Base-by-base conservation (phyloP, 2,329 filamentous ascomycete species). In the Thielaviopsis ethacetica region DNA sequence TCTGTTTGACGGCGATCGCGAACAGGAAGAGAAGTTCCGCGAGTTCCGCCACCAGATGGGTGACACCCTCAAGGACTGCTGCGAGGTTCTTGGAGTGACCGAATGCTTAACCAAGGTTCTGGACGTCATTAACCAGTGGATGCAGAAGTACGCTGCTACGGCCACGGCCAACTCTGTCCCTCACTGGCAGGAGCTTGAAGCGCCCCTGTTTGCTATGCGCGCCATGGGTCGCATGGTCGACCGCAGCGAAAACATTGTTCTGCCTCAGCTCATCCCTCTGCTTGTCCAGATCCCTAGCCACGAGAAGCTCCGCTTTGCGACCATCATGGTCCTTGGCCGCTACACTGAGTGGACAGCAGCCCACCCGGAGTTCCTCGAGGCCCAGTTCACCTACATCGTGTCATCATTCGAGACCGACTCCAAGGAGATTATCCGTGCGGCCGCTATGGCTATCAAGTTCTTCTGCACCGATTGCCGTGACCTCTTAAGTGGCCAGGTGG, bases 261-360 rank as follows among this genome's bases (percentile, higher is more conserved):
- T 98, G 49, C 88, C 90, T 2, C 88, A 91, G 67, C 83, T 98
- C 17, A 95, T 98, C 73, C 91, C 91, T 19, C 77, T 98, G 59
- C 83, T 98, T 63, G 89, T 95, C 12, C 88, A 94, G 68, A 95
- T 98, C 62, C 93, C 93, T 0, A 85, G 88, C 67, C 93, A 98
- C 66, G 89, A 97, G 71, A 98, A 97, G 74, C 80, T 98, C n/a
- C 88, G 91, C 7, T 98, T 98, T 71, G 91, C 95, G 63, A 91
- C 91, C 5, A 95, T 97, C 67, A 96, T 98, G 90, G 91, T 94
- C 2, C 80, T 98, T 22, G 93, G 90, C 44, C 82, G 93, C 62
- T 98, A 98, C 68, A 98, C 94, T 0, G 91, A 97, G 70, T 98
- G 93, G 93, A 98, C 94, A 0, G 83, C 93, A 5, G 84, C 89